Base-by-base conservation (phyloP, 306 rosid species). In the Fagus crenata region DNA sequence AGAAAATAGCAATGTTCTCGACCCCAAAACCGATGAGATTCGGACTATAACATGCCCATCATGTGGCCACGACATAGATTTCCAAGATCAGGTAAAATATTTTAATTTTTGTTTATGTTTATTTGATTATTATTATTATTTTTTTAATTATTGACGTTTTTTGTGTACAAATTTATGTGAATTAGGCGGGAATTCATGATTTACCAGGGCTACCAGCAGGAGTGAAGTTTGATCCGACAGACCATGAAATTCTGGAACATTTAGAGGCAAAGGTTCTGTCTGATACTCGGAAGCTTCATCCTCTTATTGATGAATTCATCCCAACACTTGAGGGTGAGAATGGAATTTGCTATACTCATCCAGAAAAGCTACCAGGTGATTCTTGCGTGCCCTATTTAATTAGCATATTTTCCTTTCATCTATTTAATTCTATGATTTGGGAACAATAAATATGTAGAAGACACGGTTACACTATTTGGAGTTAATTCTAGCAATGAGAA, bases 331-430 rank as follows among this genome's bases (percentile, higher is more conserved):
- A 91, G 61, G 97, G 91, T 6, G 97, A 91, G 17, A 87, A 95
- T 81, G 99, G 99, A 11, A 95, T 95, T 32, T 95, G 99, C 78
- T 95, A 90, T 53, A 95, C 98, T 32, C 99, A 95, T 81, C 99
- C 99, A 43, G 93, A 92, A 82, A 89, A 87, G 67, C 75, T 95
- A n/a, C 99, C 99, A 80, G 97, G 99, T 93, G 1, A 42, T 28
- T 40, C 2, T 18, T 70, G 13, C 5, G 40, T 81, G 60, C 77
- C 72, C 76, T 69, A 42, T 1, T 4, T 69, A 69, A 55, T 67
- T 75, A 71, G 28, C 75, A 75, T 75, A 67, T 56, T 54, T 54
- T 69, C 35, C 73, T 35, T 31, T 69, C 67, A 72, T 67, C 36
- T 67, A 51, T 67, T 49, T 28, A 54, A 31, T 53, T 41, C 51